These are phyloP conservation scores for Penicillium ucsense DNA, from an alignment of 495 filamentous ascomycete species.

Conservation along the genomic window DNA sequence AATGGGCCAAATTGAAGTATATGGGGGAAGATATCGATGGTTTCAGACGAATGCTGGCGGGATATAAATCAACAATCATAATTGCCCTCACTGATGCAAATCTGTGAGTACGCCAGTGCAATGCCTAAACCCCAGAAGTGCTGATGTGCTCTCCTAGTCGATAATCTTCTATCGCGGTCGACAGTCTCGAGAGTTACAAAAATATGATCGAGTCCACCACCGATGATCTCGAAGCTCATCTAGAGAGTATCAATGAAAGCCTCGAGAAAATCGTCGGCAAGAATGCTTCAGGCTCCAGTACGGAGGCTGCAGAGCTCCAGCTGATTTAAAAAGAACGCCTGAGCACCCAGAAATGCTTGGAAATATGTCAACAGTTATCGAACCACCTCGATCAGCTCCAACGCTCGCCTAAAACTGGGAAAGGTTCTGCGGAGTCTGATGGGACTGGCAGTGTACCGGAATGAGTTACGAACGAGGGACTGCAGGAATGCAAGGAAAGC, in stretches of 20 bases:
- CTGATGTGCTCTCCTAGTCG: not conserved
- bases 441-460: conserved; percentile 12
- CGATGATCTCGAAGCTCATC: conserved; percentile 17
- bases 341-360: conserved; percentile 33
- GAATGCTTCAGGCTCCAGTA: not conserved
- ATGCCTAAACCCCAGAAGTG: too few species aligned
- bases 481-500: conserved; percentile 31
- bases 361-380: conserved; percentile 29
- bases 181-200: conserved; percentile 14
- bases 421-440: not conserved
- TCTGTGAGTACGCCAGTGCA: conserved; percentile 17
- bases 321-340: conserved; percentile 27
- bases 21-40: conserved; percentile 20
- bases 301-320: conserved; percentile 20
- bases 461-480: conserved; percentile 20
- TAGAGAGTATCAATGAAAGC: not conserved
- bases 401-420: conserved; percentile 4
- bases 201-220: conserved; percentile 21
- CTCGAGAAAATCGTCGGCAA: conserved; percentile 5
- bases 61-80: conserved; percentile 23
- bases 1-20: conserved; percentile 23
- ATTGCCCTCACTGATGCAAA: conserved; percentile 17
- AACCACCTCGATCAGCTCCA: conserved; percentile 25
- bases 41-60: conserved; percentile 15
- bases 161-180: not conserved